A percentile compares a stretch with the other conserved stretches of the same genome.
These are phyloP conservation scores for Mortierella sp. DNA, from an alignment of 371 early-diverging fungal species.

Conservation along the genomic window DNA sequence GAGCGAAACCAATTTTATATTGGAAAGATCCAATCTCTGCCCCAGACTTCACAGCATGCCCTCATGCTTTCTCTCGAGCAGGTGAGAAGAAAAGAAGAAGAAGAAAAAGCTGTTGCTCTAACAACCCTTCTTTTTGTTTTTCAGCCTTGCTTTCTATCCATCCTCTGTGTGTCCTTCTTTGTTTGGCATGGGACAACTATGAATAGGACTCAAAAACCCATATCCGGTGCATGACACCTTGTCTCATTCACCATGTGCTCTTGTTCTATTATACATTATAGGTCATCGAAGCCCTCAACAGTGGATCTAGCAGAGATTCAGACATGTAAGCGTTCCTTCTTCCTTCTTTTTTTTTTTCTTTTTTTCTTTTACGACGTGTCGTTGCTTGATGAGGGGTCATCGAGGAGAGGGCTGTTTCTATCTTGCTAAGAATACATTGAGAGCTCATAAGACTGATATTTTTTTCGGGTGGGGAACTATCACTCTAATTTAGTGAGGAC, in stretches of 20 bases:
- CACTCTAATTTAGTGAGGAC: constrained; percentile 36
- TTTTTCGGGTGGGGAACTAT: too few species aligned
- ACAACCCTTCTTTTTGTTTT: neutral
- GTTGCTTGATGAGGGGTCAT: too few species aligned
- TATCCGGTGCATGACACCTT: too few species aligned
- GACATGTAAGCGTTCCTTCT: constrained; percentile 27
- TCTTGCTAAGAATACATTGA: neutral
- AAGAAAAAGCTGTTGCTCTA: too few species aligned
- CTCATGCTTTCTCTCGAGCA: constrained; percentile 91
- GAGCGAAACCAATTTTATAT: constrained; percentile 82
- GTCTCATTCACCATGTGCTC: neutral
- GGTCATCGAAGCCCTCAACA: constrained; percentile 47
- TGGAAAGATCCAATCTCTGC: constrained; percentile 80
- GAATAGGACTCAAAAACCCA: too few species aligned
- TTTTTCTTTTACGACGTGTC: neutral
- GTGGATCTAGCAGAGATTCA: constrained; percentile 39
- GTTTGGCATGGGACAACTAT: neutral
- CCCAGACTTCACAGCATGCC: constrained; percentile 74
- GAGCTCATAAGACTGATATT: neutral
- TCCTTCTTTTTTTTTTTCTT: neutral
- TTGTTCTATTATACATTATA: neutral
- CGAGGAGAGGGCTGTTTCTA: too few species aligned
- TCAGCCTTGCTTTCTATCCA: neutral
- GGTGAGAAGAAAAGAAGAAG: constrained; percentile 46
- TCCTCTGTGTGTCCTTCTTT: neutral